phyloP scores from a whole-genome alignment of 768 basidiomycete species.

The Naganishia vishniacii region DNA sequence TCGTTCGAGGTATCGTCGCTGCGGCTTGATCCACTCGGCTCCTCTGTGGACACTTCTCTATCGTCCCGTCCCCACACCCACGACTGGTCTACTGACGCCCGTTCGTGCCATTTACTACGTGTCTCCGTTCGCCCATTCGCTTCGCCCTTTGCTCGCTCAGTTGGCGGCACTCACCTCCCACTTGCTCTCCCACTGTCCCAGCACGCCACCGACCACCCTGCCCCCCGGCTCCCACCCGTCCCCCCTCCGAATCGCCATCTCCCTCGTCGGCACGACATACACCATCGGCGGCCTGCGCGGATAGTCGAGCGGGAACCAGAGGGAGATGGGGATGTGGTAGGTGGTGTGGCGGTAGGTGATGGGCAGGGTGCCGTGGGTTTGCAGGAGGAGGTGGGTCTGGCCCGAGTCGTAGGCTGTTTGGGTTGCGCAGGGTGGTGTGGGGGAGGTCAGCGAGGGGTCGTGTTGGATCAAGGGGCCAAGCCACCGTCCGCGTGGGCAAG shows the following conservation, averaged over 20 bases:
- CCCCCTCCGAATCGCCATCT: conserved; percentile 79
- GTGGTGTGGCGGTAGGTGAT: conserved; percentile 67
- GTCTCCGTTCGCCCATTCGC: too few relatives aligned
- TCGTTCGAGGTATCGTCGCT: too few relatives aligned
- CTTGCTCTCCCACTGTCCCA: conserved; percentile 72
- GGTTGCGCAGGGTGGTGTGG: not conserved
- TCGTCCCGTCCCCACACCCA: too few relatives aligned
- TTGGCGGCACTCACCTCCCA: conserved; percentile 75
- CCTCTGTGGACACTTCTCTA: too few relatives aligned
- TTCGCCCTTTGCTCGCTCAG: too few relatives aligned
- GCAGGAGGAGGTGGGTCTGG: conserved; percentile 81
- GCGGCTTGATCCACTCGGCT: too few relatives aligned
- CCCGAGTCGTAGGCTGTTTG: conserved; percentile 83
- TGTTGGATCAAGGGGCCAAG: too few relatives aligned
- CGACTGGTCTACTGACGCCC: too few relatives aligned
- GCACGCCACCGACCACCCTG: conserved; percentile 62
- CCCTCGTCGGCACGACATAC: conserved; percentile 84
- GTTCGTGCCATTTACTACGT: too few relatives aligned
- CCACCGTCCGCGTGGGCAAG: too few relatives aligned
- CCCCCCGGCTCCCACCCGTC: conserved; percentile 60
- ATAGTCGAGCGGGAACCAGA: conserved; percentile 83
- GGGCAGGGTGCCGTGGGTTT: conserved; percentile 82
- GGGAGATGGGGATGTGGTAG: conserved; percentile 88
- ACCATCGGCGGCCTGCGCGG: conserved; percentile 74
- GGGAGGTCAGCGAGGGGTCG: not conserved